Conservation (phyloP, 768 basidiomycete species). For the Suillus subaureus region DNA sequence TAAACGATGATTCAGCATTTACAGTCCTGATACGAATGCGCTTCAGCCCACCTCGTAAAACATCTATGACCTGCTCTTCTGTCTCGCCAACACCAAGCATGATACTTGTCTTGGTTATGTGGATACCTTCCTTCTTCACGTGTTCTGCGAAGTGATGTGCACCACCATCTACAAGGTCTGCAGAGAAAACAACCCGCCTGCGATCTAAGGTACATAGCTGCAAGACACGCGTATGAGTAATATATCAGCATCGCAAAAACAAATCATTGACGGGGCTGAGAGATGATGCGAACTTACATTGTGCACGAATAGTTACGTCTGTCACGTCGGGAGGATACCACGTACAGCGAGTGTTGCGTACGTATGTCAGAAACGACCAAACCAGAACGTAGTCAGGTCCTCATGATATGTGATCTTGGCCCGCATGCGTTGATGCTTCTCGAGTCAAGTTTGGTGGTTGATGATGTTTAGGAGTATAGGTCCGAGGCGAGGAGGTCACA, state of each 20-base stretch:
- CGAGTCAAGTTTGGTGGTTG: no score
- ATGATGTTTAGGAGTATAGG: no score
- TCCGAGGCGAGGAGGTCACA: no score
- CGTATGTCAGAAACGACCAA: no score
- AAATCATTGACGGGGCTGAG: not conserved
- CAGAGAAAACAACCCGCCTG: not conserved
- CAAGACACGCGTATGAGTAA: not conserved
- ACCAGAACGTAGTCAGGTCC: no score
- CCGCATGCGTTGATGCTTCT: no score
- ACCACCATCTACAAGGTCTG: constrained; percentile 51
- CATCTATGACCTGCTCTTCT: constrained; percentile 77
- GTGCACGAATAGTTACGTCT: not conserved
- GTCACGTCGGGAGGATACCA: no score
- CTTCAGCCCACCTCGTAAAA: constrained; percentile 69
- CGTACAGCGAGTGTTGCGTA: not conserved
- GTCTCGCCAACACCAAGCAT: constrained; percentile 98
- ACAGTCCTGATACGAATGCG: not conserved
- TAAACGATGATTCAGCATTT: constrained; percentile 31
- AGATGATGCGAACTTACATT: not conserved
- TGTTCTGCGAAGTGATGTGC: constrained; percentile 84
- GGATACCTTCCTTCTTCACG: constrained; percentile 82
- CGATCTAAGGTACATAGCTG: not conserved
- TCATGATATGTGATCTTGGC: no score
- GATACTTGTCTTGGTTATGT: constrained; percentile 95
- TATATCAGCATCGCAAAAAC: not conserved